phyloP scores from a whole-genome alignment of 2,329 filamentous ascomycete species.

The Hymenoscyphus albidus region DNA sequence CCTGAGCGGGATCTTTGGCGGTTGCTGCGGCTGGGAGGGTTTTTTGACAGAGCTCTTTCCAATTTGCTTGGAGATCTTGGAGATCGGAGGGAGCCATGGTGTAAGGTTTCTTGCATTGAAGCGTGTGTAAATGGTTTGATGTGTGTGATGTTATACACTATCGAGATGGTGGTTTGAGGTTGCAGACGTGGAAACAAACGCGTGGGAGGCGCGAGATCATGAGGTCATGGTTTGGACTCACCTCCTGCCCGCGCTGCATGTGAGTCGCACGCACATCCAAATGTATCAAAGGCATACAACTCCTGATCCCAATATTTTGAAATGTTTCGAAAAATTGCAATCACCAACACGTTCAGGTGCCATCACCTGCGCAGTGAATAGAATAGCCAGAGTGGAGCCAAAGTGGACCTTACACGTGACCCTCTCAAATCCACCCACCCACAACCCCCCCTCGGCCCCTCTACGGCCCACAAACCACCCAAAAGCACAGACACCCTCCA shows the following conservation, averaged over 20 bases:
- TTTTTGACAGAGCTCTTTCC: slow-evolving; percentile 27
- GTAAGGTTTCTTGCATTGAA: not conserved
- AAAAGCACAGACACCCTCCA: slow-evolving; percentile 8
- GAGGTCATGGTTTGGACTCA: slow-evolving; percentile 13
- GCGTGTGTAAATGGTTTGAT: not conserved
- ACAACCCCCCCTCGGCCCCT: not conserved
- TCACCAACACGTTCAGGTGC: not conserved
- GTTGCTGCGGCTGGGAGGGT: slow-evolving; percentile 25
- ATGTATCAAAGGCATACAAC: not conserved
- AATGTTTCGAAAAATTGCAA: not conserved
- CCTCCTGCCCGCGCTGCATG: not conserved
- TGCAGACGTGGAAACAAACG: slow-evolving; percentile 8
- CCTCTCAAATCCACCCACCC: too few species aligned
- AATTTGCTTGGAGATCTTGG: slow-evolving; percentile 20
- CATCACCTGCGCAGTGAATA: too few species aligned
- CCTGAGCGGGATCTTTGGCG: slow-evolving; percentile 21
- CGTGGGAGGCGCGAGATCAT: slow-evolving; percentile 19
- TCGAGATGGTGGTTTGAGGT: not conserved
- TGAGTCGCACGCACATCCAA: not conserved
- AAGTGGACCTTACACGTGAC: too few species aligned
- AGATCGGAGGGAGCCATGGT: not conserved
- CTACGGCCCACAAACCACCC: not conserved
- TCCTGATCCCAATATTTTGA: not conserved
- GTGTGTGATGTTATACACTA: too few species aligned
- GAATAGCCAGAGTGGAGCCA: too few species aligned